These are phyloP conservation scores for Apiospora phragmitis DNA, from an alignment of 2,329 filamentous ascomycete species.

Conservation along the genomic window DNA sequence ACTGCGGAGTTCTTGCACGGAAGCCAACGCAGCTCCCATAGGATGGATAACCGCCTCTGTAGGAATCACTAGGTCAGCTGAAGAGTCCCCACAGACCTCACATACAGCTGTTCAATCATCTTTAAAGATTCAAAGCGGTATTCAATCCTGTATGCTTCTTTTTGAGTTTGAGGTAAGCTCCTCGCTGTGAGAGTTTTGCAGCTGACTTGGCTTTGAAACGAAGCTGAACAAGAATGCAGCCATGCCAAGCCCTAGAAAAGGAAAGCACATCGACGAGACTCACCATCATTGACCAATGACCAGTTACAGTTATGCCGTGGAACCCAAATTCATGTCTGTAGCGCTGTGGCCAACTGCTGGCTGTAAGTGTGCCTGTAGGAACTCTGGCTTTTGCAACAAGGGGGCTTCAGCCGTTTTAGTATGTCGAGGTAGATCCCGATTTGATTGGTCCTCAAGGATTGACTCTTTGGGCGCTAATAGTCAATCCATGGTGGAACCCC, in stretches of 20 bases:
- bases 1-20: neutral
- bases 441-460: conserved; percentile 4
- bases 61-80: neutral
- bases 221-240: neutral
- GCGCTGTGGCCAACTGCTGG: neutral
- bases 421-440: neutral
- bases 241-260: neutral
- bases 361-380: neutral
- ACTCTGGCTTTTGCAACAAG: neutral
- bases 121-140: neutral
- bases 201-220: neutral
- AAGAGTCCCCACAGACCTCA: neutral
- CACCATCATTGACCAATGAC: neutral
- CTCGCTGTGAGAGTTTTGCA: neutral
- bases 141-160: neutral
- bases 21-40: neutral
- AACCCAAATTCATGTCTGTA: neutral
- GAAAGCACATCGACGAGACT: neutral
- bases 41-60: neutral
- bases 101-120: neutral
- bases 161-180: neutral
- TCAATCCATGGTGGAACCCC: neutral
- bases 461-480: neutral
- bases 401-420: neutral
- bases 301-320: neutral